A percentile compares a stretch with the other conserved stretches of the same genome.
Conservation (phyloP, 192 early-diverging fungal species). For the Umbelopsis sp. region DNA sequence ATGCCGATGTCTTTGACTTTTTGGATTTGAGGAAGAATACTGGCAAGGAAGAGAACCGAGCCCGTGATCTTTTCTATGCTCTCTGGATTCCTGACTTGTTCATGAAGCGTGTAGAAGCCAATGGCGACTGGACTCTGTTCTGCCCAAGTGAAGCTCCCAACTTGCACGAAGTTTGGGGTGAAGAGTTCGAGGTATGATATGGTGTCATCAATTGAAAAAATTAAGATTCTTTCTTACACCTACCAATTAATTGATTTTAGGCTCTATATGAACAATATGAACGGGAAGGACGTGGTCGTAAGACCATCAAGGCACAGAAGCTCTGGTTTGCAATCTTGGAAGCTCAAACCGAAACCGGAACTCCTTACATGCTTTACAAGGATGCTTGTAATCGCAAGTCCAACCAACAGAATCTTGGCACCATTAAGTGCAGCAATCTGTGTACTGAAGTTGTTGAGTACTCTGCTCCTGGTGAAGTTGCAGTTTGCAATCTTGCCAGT, state of each 20-base stretch:
- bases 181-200: constrained; percentile 84
- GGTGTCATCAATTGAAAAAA: too few species aligned
- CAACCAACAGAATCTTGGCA: constrained; percentile 98
- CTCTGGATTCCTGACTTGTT: constrained; percentile 98
- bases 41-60: constrained; percentile 96
- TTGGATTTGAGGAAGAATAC: constrained; percentile 96
- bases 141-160: constrained; percentile 93
- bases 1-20: constrained; percentile 96
- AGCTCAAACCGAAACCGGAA: constrained; percentile 96
- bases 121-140: constrained; percentile 94
- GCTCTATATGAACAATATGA: constrained; percentile 84
- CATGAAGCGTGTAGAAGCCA: constrained; percentile 94
- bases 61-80: constrained; percentile 96
- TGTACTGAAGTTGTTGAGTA: constrained; percentile 99
- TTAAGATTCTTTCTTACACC: too few species aligned
- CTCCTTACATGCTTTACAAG: constrained; percentile 98
- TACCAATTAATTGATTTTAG: constrained; percentile 19
- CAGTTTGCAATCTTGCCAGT: constrained; percentile 96
- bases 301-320: constrained; percentile 96
- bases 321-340: constrained; percentile 97
- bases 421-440: constrained; percentile 97
- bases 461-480: constrained; percentile 92
- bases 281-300: constrained; percentile 77
- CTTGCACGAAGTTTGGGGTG: constrained; percentile 91
- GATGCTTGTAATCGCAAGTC: constrained; percentile 99